These are phyloP conservation scores for Clohesyomyces aquaticus DNA, from an alignment of 495 filamentous ascomycete genomes.

Conservation along the genomic window DNA sequence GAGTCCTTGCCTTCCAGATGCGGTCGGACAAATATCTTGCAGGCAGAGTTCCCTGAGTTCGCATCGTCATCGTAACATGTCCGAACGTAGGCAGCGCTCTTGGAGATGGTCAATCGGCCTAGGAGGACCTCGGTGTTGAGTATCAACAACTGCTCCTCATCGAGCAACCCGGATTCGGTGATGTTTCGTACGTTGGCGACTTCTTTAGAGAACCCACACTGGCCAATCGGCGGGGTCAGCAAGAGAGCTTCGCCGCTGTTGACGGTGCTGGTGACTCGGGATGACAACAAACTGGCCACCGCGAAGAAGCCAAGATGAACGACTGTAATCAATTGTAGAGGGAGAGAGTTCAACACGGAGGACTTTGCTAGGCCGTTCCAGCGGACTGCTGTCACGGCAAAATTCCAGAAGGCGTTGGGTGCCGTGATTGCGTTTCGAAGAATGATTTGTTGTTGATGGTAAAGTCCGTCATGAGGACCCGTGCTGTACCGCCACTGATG, in stretches of 20 bases:
- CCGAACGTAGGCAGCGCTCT: conserved; percentile 26
- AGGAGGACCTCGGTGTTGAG: conserved; percentile 25
- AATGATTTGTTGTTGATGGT: conserved; percentile 37
- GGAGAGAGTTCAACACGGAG: conserved; percentile 15
- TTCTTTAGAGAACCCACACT: conserved; percentile 22
- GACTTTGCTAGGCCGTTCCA: conserved; percentile 26
- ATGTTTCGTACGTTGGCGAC: conserved; percentile 5
- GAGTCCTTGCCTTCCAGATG: conserved; percentile 18
- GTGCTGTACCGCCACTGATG: conserved; percentile 32
- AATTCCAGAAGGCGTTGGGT: conserved; percentile 26
- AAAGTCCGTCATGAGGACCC: conserved; percentile 24
- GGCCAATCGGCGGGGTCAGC: conserved; percentile 2
- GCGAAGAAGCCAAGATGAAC: conserved; percentile 32
- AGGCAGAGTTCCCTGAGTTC: conserved; percentile 1
- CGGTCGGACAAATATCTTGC: conserved; percentile 22
- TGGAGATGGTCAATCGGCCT: conserved; percentile 13
- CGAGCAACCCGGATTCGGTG: background rate
- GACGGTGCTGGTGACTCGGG: conserved; percentile 19
- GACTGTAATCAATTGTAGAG: conserved; percentile 18
- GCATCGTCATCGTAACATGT: conserved; percentile 25
- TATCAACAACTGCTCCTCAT: conserved; percentile 1
- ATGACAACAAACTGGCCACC: conserved; percentile 30
- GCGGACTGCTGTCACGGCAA: background rate
- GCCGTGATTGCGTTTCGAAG: conserved; percentile 33
- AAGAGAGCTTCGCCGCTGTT: conserved; percentile 13